Evolutionary conservation across 1,284 basidiomycete genomes (phyloP).

Genomic region (Irpex lacteus): DNA sequence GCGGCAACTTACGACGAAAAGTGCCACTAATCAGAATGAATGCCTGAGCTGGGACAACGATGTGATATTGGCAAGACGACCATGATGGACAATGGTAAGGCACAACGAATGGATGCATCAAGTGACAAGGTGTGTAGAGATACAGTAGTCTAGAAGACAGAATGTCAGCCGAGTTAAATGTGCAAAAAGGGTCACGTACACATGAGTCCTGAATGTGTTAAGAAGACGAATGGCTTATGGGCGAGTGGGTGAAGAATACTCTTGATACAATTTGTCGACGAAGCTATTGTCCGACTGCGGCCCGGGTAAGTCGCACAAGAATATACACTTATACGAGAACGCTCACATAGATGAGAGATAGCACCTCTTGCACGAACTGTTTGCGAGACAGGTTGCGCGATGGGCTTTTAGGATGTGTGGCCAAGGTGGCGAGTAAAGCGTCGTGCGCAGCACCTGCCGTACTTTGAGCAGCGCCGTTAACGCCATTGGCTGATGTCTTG

Average conservation of each 20-base stretch:
- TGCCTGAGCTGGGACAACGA: neutral
- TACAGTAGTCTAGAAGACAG: neutral
- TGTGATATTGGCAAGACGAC: conserved; percentile 2
- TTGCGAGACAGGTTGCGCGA: conserved; percentile 13
- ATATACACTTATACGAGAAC: neutral
- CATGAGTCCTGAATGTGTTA: neutral
- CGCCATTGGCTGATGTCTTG: conserved; percentile 5
- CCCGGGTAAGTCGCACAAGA: neutral
- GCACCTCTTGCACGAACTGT: conserved; percentile 17
- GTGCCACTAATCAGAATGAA: neutral
- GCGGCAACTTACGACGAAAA: neutral
- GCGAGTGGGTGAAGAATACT: conserved; percentile 14
- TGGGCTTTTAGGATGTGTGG: conserved; percentile 12
- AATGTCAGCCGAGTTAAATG: neutral
- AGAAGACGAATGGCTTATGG: neutral
- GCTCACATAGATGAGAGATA: conserved; percentile 18
- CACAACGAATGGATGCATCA: neutral
- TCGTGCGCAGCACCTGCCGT: conserved; percentile 11
- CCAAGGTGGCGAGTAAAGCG: conserved; percentile 9
- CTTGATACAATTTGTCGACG: conserved; percentile 23
- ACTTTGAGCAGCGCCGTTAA: conserved; percentile 12
- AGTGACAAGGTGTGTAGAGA: neutral
- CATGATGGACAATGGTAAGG: neutral
- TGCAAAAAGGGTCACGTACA: neutral
- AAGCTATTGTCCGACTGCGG: conserved; percentile 22